A percentile compares a stretch with the other conserved stretches of the same genome.
These are phyloP conservation scores for Pholiota conissans DNA, from an alignment of 768 basidiomycete species.

Conservation along the genomic window DNA sequence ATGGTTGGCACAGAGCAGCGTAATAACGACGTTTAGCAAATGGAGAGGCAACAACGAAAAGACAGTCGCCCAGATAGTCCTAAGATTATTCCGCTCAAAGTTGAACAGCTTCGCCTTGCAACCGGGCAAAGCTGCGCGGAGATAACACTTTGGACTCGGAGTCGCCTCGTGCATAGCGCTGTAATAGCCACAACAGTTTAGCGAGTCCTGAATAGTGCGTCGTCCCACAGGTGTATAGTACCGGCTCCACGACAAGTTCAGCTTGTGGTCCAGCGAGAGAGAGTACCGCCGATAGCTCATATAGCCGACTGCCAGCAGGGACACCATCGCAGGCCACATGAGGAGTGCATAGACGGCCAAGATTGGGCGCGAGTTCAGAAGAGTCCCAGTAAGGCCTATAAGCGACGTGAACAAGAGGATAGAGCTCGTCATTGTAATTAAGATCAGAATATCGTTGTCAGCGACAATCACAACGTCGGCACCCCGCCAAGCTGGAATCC, in stretches of 20 bases:
- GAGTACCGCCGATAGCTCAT: constrained; percentile 59
- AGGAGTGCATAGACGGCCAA: constrained; percentile 68
- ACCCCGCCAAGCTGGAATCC: constrained; percentile 49
- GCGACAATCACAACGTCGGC: constrained; percentile 66
- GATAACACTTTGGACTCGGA: constrained; percentile 58
- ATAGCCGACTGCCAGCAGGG: constrained; percentile 63
- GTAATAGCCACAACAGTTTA: constrained; percentile 69
- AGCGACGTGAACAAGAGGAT: constrained; percentile 58
- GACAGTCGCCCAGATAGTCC: constrained; percentile 45
- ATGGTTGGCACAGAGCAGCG: constrained; percentile 70
- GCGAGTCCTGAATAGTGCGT: constrained; percentile 57
- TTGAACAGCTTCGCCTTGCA: constrained; percentile 61
- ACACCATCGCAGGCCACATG: constrained; percentile 62
- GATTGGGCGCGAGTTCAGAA: constrained; percentile 69
- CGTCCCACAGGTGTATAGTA: constrained; percentile 57
- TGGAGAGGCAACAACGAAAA: constrained; percentile 63
- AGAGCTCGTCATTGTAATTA: constrained; percentile 58
- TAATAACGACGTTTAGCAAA: constrained; percentile 55
- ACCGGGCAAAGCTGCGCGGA: constrained; percentile 61
- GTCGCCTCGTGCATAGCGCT: constrained; percentile 59
- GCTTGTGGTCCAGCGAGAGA: constrained; percentile 64
- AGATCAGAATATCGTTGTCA: constrained; percentile 53
- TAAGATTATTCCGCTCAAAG: constrained; percentile 52
- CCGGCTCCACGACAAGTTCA: constrained; percentile 68
- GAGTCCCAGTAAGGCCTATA: constrained; percentile 56